Evolutionary conservation across 345 rosid species (phyloP).

Genomic region (Camelina neglecta): DNA sequence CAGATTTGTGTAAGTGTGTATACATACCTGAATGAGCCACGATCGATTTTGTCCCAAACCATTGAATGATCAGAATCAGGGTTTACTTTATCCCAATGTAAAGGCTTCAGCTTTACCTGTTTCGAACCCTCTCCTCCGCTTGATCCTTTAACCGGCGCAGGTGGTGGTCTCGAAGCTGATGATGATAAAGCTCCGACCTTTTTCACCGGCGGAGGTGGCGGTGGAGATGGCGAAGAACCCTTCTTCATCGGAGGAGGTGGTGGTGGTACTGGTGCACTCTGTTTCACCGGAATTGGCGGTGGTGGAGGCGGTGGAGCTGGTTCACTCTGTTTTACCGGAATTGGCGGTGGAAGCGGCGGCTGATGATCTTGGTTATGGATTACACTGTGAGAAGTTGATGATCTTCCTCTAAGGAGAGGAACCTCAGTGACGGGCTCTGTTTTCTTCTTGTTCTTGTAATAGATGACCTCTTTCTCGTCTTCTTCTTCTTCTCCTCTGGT

Average conservation of each 20-base stretch:
- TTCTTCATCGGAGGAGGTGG: conserved; percentile 55
- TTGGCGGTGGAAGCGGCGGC: neutral
- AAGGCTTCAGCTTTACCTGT: conserved; percentile 75
- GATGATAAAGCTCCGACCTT: conserved; percentile 34
- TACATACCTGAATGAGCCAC: conserved; percentile 79
- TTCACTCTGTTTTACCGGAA: conserved; percentile 37
- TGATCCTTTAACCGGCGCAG: conserved; percentile 44
- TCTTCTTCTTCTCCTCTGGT: conserved; percentile 45
- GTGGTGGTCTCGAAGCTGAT: conserved; percentile 51
- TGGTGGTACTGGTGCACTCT: neutral
- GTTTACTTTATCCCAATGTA: conserved; percentile 91
- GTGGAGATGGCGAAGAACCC: conserved; percentile 48
- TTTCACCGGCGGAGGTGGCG: conserved; percentile 58
- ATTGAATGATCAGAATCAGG: conserved; percentile 68
- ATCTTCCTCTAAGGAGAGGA: conserved; percentile 70
- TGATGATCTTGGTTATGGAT: conserved; percentile 31
- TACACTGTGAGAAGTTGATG: conserved; percentile 55
- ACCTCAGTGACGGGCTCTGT: conserved; percentile 51
- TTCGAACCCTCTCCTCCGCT: conserved; percentile 38
- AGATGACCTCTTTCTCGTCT: conserved; percentile 37
- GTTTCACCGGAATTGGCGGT: neutral
- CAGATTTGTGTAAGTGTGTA: neutral
- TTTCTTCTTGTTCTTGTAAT: conserved; percentile 41
- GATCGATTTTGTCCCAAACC: conserved; percentile 89
- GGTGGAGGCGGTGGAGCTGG: conserved; percentile 42